Evolutionary conservation across 2,329 filamentous ascomycete genomes (phyloP), one percentile per base, ranked within the genome.

Genomic region (Berkeleyomyces basicola): DNA sequence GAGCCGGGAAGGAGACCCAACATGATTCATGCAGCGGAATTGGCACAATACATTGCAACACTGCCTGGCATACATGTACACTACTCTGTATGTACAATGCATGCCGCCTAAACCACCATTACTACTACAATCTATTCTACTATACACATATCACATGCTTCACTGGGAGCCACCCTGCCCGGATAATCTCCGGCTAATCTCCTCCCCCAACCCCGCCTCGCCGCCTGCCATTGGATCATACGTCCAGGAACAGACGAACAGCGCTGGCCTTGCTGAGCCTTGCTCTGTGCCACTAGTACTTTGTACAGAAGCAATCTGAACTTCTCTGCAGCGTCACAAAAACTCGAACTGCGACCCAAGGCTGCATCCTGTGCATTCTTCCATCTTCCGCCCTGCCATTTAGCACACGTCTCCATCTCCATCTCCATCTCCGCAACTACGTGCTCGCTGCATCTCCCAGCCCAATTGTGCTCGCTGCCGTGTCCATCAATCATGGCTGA

Each of bases 401-500:
- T 11, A 33, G 14, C 11, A 16, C 23, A 33, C n/a, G 33, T 16
- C 46, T 39, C 11, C 33, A 7, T 44, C 36, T 14, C 51, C 7
- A 40, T 40, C 31, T 39, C 43, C n/a, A 11, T 9, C 42, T 40
- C 64, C 67, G 44, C 71, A 69, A 4, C 59, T 10, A 14, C 37
- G 10, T 58, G 23, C 33, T 61, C 44, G 10, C 23, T 61, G 11
- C n/a, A 37, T 67, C 68, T 61, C 61, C 68, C 36, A 64, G 65
- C n/a, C 65, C 67, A 46, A 49, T 65, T 9, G 66, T 63, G 3
- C 37, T 66, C 53, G 64, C 68, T 33, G 68, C 67, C 55, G 63
- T 9, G 36, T n/a, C 42, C 31, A 47, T 16, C 23, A 16, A 60
- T 31, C 36, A 62, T 63, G 57, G 69, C 69, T 33, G 74, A 78